Conservation (phyloP, 176 grass and related monocot genomes). For the Carex cristatella region DNA sequence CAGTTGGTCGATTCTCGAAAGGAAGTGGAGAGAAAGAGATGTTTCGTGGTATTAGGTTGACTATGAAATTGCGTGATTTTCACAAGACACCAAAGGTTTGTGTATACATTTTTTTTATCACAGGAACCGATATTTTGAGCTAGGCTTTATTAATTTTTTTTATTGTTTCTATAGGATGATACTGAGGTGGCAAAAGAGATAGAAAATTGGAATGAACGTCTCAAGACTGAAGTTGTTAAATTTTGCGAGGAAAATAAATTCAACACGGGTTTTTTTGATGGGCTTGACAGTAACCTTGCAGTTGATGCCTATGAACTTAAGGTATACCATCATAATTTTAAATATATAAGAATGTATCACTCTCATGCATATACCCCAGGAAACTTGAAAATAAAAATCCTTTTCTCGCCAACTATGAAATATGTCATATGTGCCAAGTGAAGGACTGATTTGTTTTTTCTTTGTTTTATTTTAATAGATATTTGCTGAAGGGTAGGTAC, state of each 20-base stretch:
- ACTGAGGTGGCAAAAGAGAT: slow-evolving; percentile 68
- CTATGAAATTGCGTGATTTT: slow-evolving; percentile 86
- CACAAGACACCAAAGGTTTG: slow-evolving; percentile 70
- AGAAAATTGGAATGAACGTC: slow-evolving; percentile 72
- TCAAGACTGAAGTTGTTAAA: slow-evolving; percentile 73
- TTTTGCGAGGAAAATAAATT: slow-evolving; percentile 94
- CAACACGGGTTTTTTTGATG: slow-evolving; percentile 88
- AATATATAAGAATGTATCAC: no score
- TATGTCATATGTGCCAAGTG: no score
- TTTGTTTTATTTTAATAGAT: no score
- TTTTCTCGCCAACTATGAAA: no score
- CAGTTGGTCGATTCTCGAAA: slow-evolving; percentile 53
- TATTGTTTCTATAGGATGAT: slow-evolving; percentile 35
- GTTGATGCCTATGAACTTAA: slow-evolving; percentile 89
- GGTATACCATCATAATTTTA: slow-evolving; percentile 19
- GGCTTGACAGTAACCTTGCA: slow-evolving; percentile 76
- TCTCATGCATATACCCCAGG: no score
- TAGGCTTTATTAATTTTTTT: neutral
- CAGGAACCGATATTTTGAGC: neutral
- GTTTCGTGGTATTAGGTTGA: slow-evolving; percentile 65
- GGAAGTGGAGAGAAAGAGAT: slow-evolving; percentile 49
- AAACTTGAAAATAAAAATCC: no score
- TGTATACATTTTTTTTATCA: neutral
- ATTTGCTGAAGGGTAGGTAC: no score
- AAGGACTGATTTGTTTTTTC: no score